Percentiles rank a stretch among this genome's conserved stretches.
These are phyloP conservation scores for Orbilia ellipsospora DNA, from an alignment of 2,329 filamentous ascomycete species.

Conservation along the genomic window DNA sequence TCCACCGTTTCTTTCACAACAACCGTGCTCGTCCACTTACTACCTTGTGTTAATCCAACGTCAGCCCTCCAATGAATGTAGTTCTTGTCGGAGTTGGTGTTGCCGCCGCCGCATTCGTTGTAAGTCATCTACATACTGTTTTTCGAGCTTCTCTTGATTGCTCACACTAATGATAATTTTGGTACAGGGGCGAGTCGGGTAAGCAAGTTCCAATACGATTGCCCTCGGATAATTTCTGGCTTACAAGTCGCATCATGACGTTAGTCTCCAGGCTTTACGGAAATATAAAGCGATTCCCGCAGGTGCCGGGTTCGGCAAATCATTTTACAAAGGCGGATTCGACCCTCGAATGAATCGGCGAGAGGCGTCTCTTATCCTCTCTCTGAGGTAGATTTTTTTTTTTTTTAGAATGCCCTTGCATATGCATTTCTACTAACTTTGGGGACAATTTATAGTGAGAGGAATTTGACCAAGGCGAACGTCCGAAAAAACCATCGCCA, in stretches of 20 bases:
- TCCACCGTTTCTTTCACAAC: not conserved
- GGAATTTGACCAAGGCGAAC: conserved; percentile 88
- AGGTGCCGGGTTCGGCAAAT: conserved; percentile 78
- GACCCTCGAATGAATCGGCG: conserved; percentile 92
- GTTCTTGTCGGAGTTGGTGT: conserved; percentile 71
- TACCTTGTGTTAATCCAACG: not conserved
- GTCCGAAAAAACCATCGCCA: conserved; percentile 94
- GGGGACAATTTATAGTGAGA: conserved; percentile 71
- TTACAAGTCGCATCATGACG: conserved; percentile 14
- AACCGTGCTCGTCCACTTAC: not conserved
- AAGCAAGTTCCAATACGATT: conserved; percentile 13
- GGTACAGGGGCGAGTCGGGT: conserved; percentile 80
- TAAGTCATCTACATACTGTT: conserved; percentile 61
- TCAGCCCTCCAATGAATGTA: conserved; percentile 59
- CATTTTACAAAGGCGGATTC: conserved; percentile 99
- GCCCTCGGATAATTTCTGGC: conserved; percentile 10
- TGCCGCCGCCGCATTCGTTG: conserved; percentile 74
- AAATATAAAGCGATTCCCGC: conserved; percentile 76
- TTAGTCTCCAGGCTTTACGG: conserved; percentile 81
- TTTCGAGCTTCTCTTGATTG: not conserved
- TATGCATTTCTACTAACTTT: not conserved
- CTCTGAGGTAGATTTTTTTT: conserved; percentile 75
- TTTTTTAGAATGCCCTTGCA: no score
- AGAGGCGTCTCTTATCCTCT: conserved; percentile 89
- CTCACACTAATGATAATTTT: conserved; percentile 19